A percentile compares a stretch with the other conserved stretches of the same genome.
Conservation (phyloP, 768 basidiomycete genomes). For the Boletales sp. region DNA sequence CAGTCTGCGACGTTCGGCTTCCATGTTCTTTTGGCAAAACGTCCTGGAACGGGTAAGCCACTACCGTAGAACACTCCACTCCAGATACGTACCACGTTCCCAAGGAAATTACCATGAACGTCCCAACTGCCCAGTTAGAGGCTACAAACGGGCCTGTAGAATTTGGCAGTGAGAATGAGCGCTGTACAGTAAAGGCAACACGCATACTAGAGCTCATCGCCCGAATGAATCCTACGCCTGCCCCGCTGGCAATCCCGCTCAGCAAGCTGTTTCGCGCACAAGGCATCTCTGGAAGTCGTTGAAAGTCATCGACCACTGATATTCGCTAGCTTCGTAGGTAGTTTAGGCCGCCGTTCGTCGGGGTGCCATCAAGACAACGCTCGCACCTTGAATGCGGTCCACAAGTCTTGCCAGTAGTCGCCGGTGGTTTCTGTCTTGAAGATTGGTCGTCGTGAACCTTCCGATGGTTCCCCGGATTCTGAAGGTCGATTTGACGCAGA, state of each 20-base stretch:
- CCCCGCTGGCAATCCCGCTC: slow-evolving; percentile 76
- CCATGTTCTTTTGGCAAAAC: slow-evolving; percentile 55
- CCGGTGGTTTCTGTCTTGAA: slow-evolving; percentile 32
- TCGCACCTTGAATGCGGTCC: slow-evolving; percentile 31
- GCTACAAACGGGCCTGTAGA: slow-evolving; percentile 53
- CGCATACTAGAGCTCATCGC: slow-evolving; percentile 60
- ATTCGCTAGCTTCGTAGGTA: slow-evolving; percentile 42
- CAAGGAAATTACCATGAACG: slow-evolving; percentile 63
- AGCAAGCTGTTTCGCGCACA: slow-evolving; percentile 75
- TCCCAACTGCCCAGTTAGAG: slow-evolving; percentile 76
- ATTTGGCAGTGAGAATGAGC: slow-evolving; percentile 5
- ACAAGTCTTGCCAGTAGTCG: slow-evolving; percentile 29
- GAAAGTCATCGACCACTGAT: slow-evolving; percentile 48
- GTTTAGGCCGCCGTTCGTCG: slow-evolving; percentile 7
- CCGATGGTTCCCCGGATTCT: slow-evolving; percentile 4
- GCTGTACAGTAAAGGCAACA: background rate
- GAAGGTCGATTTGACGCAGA: background rate
- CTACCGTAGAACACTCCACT: background rate
- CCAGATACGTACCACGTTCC: slow-evolving; percentile 59
- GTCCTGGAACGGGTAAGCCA: slow-evolving; percentile 42
- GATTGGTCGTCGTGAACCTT: slow-evolving; percentile 18
- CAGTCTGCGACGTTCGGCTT: slow-evolving; percentile 52
- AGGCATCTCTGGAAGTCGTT: slow-evolving; percentile 64
- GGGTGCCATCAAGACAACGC: background rate
- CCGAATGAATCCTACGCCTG: slow-evolving; percentile 72